Evolutionary conservation across 106 monocot species (phyloP), one percentile per base, ranked within the genome.

Genomic region (Alisma plantagoaquatica): DNA sequence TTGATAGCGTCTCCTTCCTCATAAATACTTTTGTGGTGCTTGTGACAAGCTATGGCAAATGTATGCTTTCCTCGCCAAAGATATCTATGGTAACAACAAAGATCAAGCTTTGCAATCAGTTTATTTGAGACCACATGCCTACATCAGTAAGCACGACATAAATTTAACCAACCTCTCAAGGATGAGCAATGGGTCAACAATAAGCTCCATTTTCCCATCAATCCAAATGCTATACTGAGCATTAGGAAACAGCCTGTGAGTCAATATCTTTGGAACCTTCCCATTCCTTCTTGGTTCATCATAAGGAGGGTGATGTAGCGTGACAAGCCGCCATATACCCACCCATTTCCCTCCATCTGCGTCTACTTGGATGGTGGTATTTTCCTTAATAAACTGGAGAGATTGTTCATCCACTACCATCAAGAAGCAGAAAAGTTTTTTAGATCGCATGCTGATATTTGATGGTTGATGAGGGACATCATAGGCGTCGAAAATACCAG

Each of bases 251-350:
- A 96, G 55, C 38, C 94, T 77, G 21, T 96, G 94, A 16, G 89
- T 80, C 53, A 96, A 59, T 53, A 96, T 84, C 60, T 96, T 96
- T 17, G 88, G 94, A 54, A 96, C 78, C 57, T 96, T 96, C n/a
- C 94, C 94, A 65, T 96, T 96, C 60, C 94, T 88, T 71, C 94
- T 81, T 49, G 94, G 94, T 46, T 96, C 94, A 32, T 96, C 94
- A 66, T 80, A 96, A 59, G 94, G 84, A 47, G 77, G 73, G 69
- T 69, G 53, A 26, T 72, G 88, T 33, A 96, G 48, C 31, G 75
- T 65, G 19, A 96, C 43, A 30, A 96, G 71, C 31, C 94, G 84
- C 94, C 94, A 96, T 30, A 96, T 84, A 52, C 94, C 94, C 46
- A 84, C 81, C 94, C 94, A 96, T 58, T 81, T 96, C 4, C 94